Evolutionary conservation across 2,329 filamentous ascomycete genomes (phyloP).

Genomic region (Periconia macrospinosa): DNA sequence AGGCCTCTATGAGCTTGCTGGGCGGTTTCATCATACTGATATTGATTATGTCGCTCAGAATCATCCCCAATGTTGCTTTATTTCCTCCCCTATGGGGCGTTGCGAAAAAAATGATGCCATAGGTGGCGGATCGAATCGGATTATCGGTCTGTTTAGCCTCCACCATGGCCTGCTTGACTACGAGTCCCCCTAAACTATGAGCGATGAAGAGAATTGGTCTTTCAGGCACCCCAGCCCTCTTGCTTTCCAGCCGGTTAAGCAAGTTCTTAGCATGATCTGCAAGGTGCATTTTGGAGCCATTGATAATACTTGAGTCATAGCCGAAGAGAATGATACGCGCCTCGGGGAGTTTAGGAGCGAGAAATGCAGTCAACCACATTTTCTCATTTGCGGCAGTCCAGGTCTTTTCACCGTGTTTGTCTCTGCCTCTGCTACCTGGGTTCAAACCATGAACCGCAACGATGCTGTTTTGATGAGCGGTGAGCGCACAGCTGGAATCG

Average conservation of each 20-base stretch:
- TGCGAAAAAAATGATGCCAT: conserved; percentile 9
- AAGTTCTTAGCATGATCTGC: conserved; percentile 6
- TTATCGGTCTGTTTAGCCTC: conserved; percentile 5
- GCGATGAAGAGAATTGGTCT: conserved; percentile 8
- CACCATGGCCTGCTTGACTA: conserved; percentile 10
- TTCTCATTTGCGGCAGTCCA: conserved; percentile 5
- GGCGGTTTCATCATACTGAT: not conserved
- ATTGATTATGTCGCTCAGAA: conserved; percentile 2
- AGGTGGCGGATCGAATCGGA: conserved; percentile 2
- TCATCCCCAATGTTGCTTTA: conserved; percentile 2
- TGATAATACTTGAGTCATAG: conserved; percentile 7
- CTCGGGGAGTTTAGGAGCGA: conserved; percentile 2
- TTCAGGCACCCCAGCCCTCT: not conserved
- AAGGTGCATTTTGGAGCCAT: conserved; percentile 3
- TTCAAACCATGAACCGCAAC: conserved; percentile 10
- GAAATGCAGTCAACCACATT: conserved; percentile 8
- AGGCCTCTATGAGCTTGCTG: conserved; percentile 3
- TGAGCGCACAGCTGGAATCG: not conserved
- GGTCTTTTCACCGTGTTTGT: conserved; percentile 5
- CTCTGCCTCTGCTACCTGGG: conserved; percentile 6
- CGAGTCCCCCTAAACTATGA: conserved; percentile 9
- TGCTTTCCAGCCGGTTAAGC: conserved; percentile 6
- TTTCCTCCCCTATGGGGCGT: conserved; percentile 9
- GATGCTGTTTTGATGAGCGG: conserved; percentile 3
- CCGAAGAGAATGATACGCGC: conserved; percentile 8